Conservation (phyloP, 169 alveolate species). For the Plasmodium relictum region DNA sequence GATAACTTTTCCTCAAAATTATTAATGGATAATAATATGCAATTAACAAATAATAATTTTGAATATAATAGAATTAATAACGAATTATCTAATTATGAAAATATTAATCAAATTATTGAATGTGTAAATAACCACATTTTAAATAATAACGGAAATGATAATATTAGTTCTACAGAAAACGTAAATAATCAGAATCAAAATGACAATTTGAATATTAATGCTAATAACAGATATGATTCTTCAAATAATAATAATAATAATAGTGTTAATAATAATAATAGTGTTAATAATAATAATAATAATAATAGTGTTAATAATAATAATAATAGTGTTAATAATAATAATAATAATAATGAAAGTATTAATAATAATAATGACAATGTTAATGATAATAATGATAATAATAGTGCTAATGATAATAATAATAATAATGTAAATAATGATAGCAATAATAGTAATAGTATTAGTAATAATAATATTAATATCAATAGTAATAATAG, state of each 20-base stretch:
- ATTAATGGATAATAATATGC: slow-evolving; percentile 56
- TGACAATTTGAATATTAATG: not conserved
- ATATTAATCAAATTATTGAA: not conserved
- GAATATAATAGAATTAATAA: slow-evolving; percentile 19
- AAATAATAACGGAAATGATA: not conserved
- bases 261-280: not conserved
- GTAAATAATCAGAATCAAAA: not conserved
- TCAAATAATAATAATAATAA: not conserved
- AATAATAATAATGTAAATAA: not conserved
- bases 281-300: not conserved
- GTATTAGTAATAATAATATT: not conserved
- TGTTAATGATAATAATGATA: not conserved
- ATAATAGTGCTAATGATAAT: not conserved
- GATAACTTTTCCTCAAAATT: slow-evolving; percentile 61
- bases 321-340: not conserved
- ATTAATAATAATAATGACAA: not conserved
- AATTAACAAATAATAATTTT: slow-evolving; percentile 25
- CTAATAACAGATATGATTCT: not conserved
- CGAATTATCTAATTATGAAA: slow-evolving; percentile 8
- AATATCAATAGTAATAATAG: not conserved
- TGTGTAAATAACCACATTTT: not conserved
- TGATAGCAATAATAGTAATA: not conserved
- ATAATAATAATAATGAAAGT: not conserved
- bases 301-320: not conserved
- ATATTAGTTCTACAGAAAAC: not conserved